Evolutionary conservation across 129 eudicot genomes (phyloP).

Genomic region (Chrysanthemum lavandulifolium): DNA sequence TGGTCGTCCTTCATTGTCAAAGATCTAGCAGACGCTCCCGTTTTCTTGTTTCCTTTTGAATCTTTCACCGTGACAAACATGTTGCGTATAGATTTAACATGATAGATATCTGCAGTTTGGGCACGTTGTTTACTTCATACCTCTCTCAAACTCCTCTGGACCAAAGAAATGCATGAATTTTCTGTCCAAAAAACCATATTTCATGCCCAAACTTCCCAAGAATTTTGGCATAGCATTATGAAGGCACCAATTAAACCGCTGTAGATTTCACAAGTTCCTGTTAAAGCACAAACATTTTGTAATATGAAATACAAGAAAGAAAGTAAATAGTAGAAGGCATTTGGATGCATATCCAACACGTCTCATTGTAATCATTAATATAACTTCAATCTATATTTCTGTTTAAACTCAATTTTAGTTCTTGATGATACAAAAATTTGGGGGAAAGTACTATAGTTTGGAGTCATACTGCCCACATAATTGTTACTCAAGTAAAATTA

Average conservation of each 20-base stretch:
- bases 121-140: slow-evolving; percentile 5
- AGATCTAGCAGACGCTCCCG: slow-evolving; percentile 56
- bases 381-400: not conserved
- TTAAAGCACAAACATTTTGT: not conserved
- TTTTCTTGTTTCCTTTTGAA: slow-evolving; percentile 69
- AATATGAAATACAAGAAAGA: not conserved
- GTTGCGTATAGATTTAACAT: slow-evolving; percentile 66
- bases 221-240: slow-evolving; percentile 23
- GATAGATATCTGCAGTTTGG: slow-evolving; percentile 69
- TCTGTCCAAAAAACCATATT: slow-evolving; percentile 13
- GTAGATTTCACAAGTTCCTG: slow-evolving; percentile 21
- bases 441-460: not conserved
- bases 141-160: slow-evolving; percentile 40
- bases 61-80: slow-evolving; percentile 69
- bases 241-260: slow-evolving; percentile 6
- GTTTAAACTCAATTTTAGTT: not conserved
- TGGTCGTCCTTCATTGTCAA: slow-evolving; percentile 60
- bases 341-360: no score
- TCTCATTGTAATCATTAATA: no score
- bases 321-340: no score
- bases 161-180: slow-evolving; percentile 41
- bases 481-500: no score
- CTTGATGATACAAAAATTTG: not conserved
- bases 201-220: slow-evolving; percentile 15
- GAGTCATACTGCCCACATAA: no score